Evolutionary conservation across 225 moss, liverwort and hornwort genomes (phyloP).

Genomic region (Pleurozium schreberi): DNA sequence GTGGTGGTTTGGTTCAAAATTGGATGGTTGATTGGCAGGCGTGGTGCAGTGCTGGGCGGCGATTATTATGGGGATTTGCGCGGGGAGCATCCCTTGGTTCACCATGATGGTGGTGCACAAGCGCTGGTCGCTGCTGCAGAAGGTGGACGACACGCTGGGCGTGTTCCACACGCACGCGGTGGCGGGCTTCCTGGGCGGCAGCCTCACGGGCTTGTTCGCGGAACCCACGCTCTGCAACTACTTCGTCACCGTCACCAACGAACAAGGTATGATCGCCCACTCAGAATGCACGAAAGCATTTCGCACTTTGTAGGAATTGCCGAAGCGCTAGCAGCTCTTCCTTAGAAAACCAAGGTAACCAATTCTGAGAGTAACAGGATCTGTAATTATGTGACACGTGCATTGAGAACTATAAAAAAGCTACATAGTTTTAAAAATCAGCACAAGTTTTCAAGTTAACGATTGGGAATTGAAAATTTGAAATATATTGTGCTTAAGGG

Average conservation of each 20-base stretch:
- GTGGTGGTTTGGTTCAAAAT: too few relatives aligned
- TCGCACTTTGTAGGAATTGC: neutral
- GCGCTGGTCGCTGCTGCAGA: conserved; percentile 40
- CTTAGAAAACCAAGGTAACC: neutral
- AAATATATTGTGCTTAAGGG: neutral
- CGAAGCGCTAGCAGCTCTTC: neutral
- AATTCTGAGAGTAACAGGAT: neutral
- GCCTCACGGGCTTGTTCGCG: conserved; percentile 22
- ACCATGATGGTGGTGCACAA: conserved; percentile 60
- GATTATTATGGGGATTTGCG: conserved; percentile 36
- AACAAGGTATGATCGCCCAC: neutral
- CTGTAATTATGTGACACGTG: neutral
- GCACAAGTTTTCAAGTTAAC: neutral
- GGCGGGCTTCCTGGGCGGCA: conserved; percentile 34
- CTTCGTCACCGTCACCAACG: conserved; percentile 10
- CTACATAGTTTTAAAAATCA: neutral
- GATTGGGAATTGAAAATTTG: neutral
- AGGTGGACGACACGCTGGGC: conserved; percentile 42
- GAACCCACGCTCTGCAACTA: conserved; percentile 36
- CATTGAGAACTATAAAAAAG: neutral
- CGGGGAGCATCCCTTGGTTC: conserved; percentile 48
- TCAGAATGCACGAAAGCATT: neutral
- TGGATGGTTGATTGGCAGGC: conserved; percentile 5
- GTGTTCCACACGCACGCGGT: conserved; percentile 54
- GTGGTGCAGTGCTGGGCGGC: conserved; percentile 51